Evolutionary conservation across 371 early-diverging fungal genomes (phyloP), one percentile per base, ranked within the genome.

Genomic region (Mortierella sp.): DNA sequence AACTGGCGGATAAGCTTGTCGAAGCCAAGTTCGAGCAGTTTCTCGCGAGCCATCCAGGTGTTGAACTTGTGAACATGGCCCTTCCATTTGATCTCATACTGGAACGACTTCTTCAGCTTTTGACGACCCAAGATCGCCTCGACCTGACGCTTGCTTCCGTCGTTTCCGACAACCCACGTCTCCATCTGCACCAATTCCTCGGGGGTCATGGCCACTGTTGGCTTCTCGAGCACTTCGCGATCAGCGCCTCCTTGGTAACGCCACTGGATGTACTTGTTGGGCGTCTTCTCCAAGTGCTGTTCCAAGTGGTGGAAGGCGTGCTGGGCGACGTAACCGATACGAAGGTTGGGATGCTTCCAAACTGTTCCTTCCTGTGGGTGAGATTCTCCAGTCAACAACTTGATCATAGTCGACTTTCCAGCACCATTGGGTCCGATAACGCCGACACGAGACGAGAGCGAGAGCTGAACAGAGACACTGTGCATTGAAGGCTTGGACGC

Each of bases 221-320:
- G 89, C 85, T 93, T 93, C 66, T 89, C 87, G 27, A 89, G 79
- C 16, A 91, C 85, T 80, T 93, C 94, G 58, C 89, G 88, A 71
- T 93, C 94, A 60, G 91, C 90, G 66, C 94, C 94, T 21, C 83
- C 83, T 50, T 86, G 85, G 74, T 91, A 93, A 80, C 94, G 90
- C 94, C 94, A 93, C 64, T 90, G 91, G 53, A 93, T 81, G 67
- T 93, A 93, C 52, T 90, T 87, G 79, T 90, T 91, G 52, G 94
- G 91, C 2, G 94, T 91, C 78, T 88, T 84, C 61, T 92, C 92
- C 56, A 91, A 71, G 69, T 93, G 94, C 76, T 91, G 90, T 57
- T 92, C 91, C 78, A 93, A 83, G 71, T 93, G 92, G 79, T 93
- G 91, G 91, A 93, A 92, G 57, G 92, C 92, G 71, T 95, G 93